Base-by-base conservation (phyloP, 768 basidiomycete species). In the Boletus barrowsii region DNA sequence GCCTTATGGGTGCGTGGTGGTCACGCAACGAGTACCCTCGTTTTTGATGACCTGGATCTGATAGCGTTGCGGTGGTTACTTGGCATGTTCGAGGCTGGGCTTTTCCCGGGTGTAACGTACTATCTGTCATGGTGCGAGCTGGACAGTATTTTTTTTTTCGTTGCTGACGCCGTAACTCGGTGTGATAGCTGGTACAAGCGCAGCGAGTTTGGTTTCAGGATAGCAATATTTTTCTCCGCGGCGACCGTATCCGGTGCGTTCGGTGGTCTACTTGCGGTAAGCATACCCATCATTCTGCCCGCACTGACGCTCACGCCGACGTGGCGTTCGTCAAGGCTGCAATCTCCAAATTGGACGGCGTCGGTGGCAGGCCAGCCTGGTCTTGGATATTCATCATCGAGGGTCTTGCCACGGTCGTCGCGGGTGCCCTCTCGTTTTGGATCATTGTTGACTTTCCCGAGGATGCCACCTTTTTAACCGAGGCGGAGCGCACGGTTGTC, bases 371-470 rank as follows among this genome's bases (percentile, higher is more conserved):
- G 62, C 76, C 84, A 14, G 84, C 67, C 5, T 79, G 79, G 78
- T 75, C 86, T 22, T 88, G 86, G 87, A 87, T 88, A 63, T 87
- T 90, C 79, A 87, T 88, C 51, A 56, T 89, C 13, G 85, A 88
- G 63, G 88, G 88, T 18, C 70, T 90, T 35, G 73, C 72, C 14
- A 90, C 89, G 1, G 75, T 90, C 24, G 15, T 88, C n/a, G 86
- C 84, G 6, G 87, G 85, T 10, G 65, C 67, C 22, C 66, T 75
- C 10, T 89, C 87, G 2, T 90, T 83, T 73, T 91, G 80, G 78
- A 82, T 91, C 63, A 82, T 91, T 54, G 83, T 89, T 61, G 90
- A 91, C 65, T 92, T 91, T 71, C 89, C 90, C 4, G 87, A 91
- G 61, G 87, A 83, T 1, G 89, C 88, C 26, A 86, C 79, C 59